Base-by-base conservation (phyloP, 2,329 filamentous ascomycete genomes). In the Dothistroma pini region DNA sequence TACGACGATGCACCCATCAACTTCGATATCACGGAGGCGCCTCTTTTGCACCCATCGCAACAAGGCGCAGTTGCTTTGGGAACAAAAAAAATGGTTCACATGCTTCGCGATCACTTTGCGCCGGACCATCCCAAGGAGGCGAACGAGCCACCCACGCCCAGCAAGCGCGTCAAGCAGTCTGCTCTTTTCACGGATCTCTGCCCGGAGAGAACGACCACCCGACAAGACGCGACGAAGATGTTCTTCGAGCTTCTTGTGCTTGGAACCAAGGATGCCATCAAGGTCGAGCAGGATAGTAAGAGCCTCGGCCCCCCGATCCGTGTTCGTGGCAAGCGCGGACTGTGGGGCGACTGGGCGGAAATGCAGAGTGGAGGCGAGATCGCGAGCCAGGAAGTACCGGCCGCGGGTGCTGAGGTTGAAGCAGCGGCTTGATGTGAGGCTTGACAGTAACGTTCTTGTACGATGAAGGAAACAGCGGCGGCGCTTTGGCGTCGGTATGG, bases 291-390 rank as follows among this genome's bases (percentile, higher is more conserved):
- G 77, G 84, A 84, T 54, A 68, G 63, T 21, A 81, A 87, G 63
- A 84, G 84, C 14, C 84, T 97, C 29, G 93, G 93, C 54, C 89
- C 87, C 2, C 84, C 89, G 14, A 91, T 99, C 71, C 84, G 88
- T 61, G 89, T 99, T 61, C 84, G 91, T 67, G 92, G 89, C 61
- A 99, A 99, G 84, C 86, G 91, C 69, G 93, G 91, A n/a, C 86
- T 99, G 2, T 99, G 95, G 93, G 95, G 93, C 56, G 87, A 89
- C 41, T 99, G 95, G 95, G 95, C 95, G 0, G 95, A 97, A 80
- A 81, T 81, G 79, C 65, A 67, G 22, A 63, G 59, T 54, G 65
- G 63, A 11, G 65, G 63, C n/a, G 65, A 67, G 53, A 67, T 65
- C 47, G 65, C 65, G 4, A 63, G 56, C 25, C 65, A 62, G 34